Conservation (phyloP, 2,329 filamentous ascomycete species). For the Penicillium sp. region DNA sequence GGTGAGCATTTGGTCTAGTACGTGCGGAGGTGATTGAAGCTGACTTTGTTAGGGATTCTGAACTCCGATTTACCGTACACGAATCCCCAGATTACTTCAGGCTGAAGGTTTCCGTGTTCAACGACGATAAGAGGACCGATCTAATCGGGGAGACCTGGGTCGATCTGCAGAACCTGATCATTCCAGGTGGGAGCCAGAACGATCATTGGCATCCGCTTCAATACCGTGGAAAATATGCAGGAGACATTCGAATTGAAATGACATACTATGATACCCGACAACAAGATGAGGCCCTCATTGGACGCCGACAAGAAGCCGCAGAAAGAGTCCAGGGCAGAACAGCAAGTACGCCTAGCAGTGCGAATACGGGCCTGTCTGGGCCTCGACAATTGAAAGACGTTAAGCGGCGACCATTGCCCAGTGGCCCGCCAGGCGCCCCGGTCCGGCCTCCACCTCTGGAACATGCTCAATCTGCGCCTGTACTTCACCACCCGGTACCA, state of each 20-base stretch:
- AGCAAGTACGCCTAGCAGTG: slow-evolving; percentile 19
- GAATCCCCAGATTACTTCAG: slow-evolving; percentile 95
- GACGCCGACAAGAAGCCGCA: slow-evolving; percentile 51
- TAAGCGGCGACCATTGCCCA: slow-evolving; percentile 79
- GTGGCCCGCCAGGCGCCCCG: slow-evolving; percentile 61
- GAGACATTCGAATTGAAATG: slow-evolving; percentile 89
- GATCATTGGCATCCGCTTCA: slow-evolving; percentile 87
- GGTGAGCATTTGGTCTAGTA: slow-evolving; percentile 52
- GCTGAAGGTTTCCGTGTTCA: slow-evolving; percentile 93
- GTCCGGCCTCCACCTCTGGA: slow-evolving; percentile 29
- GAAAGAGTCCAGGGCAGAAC: slow-evolving; percentile 36
- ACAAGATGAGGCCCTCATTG: slow-evolving; percentile 65
- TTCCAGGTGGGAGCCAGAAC: slow-evolving; percentile 83
- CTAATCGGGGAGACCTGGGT: slow-evolving; percentile 94
- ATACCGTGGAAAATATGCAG: slow-evolving; percentile 91
- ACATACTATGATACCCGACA: slow-evolving; percentile 91
- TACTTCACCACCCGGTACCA: slow-evolving; percentile 23
- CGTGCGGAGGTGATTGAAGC: neutral
- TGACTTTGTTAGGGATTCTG: slow-evolving; percentile 72
- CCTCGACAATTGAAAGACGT: slow-evolving; percentile 60
- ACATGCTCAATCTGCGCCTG: slow-evolving; percentile 21
- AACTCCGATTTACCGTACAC: slow-evolving; percentile 92
- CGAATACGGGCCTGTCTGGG: slow-evolving; percentile 35
- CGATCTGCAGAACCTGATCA: slow-evolving; percentile 73
- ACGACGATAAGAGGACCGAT: slow-evolving; percentile 97